Evolutionary conservation across 768 basidiomycete genomes (phyloP).

Genomic region (Podaxis mareebaensis): DNA sequence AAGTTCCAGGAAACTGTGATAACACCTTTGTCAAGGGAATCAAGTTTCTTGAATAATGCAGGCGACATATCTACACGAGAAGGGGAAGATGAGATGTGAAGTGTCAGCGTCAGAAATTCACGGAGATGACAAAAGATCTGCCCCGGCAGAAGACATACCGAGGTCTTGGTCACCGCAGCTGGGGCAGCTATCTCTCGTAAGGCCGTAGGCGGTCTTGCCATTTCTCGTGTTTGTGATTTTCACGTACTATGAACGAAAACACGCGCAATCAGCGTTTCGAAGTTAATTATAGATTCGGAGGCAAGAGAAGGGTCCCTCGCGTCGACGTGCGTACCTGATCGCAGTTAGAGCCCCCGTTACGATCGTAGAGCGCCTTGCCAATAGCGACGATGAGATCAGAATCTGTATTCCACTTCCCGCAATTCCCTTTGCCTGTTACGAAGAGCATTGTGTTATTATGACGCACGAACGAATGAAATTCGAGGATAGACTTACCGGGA

Average conservation of each 20-base stretch:
- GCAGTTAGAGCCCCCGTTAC: slow-evolving; percentile 54
- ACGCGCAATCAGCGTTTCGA: slow-evolving; percentile 11
- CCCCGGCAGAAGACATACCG: slow-evolving; percentile 41
- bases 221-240: slow-evolving; percentile 60
- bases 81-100: neutral
- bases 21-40: slow-evolving; percentile 45
- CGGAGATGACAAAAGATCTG: neutral
- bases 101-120: neutral
- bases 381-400: slow-evolving; percentile 65
- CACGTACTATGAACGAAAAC: slow-evolving; percentile 47
- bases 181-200: slow-evolving; percentile 58
- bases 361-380: slow-evolving; percentile 50
- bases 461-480: slow-evolving; percentile 12
- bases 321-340: slow-evolving; percentile 45
- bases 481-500: slow-evolving; percentile 35
- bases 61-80: slow-evolving; percentile 62
- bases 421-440: slow-evolving; percentile 55
- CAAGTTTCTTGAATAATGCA: slow-evolving; percentile 56
- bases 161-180: slow-evolving; percentile 53
- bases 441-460: slow-evolving; percentile 8
- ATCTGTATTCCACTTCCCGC: slow-evolving; percentile 51
- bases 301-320: slow-evolving; percentile 11
- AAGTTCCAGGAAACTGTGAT: slow-evolving; percentile 63
- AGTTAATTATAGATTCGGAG: slow-evolving; percentile 8
- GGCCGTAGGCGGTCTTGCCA: slow-evolving; percentile 48